Base-by-base conservation (phyloP, 768 basidiomycete genomes). In the Kwoniella dendrophila region DNA sequence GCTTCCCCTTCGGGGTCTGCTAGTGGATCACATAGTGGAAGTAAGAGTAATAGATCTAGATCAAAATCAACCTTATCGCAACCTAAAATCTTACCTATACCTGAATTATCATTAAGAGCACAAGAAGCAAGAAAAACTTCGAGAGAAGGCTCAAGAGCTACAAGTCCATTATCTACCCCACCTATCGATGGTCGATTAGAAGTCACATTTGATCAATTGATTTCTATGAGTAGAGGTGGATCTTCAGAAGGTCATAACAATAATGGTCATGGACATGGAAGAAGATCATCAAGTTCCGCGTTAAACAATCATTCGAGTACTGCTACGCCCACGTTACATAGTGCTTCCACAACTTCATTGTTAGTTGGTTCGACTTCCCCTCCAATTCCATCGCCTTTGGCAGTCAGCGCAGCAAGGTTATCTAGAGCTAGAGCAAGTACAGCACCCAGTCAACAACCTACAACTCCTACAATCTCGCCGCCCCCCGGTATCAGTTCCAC, bases 61-160 rank as follows among this genome's bases (percentile, higher is more conserved):
- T 64, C 69, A 22, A 70, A 64, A 53, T 64, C 67, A 7, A 29
- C 18, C 29, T 33, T 63, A 11, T 57, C 71, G 11, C 59, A 56
- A 59, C 73, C 73, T 11, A 70, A 59, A 30, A 69, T 75, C 40
- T 49, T 75, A 8, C 73, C 73, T 3, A 72, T 75, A 38, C 73
- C 73, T 10, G 73, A 75, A 38, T 40, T 70, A 7, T 60, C 70
- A 0, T 54, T 68, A 26, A 59, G 70, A 33, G 61, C 65, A 4
- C 56, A 58, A 34, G 47, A 48, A 36, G 56, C 56, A 26, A 26
- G 51, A 27, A 34, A 41, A 6, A 54, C 61, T 0, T 62, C 62
- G 7, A 38, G 63, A 18, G 63, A 67, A 41, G 59, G 63, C 5
- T 56, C 51, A 11, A 50, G 70, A 18, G 62, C 67, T 7, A 53